Conservation (phyloP, 2,329 filamentous ascomycete species). For the Lomentospora prolificans region DNA sequence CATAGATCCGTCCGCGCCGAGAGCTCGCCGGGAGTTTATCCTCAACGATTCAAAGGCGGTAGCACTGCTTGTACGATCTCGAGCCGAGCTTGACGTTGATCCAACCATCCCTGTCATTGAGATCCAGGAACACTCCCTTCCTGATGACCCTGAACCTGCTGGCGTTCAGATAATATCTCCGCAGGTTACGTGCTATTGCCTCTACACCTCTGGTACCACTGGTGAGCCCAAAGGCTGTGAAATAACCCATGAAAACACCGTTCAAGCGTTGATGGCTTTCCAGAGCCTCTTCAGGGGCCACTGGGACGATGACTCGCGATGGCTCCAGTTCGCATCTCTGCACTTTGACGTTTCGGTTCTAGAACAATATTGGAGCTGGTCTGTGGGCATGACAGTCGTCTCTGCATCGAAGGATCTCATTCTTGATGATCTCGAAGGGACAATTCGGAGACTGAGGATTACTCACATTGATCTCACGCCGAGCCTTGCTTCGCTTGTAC, state of each 20-base stretch:
- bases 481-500: slow-evolving; percentile 68
- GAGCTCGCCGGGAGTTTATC: slow-evolving; percentile 67
- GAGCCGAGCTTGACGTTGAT: background rate
- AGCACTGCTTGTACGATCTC: slow-evolving; percentile 45
- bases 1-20: slow-evolving; percentile 64
- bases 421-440: slow-evolving; percentile 68
- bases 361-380: slow-evolving; percentile 95
- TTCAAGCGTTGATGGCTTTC: slow-evolving; percentile 85
- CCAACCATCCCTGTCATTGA: background rate
- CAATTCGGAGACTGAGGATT: slow-evolving; percentile 62
- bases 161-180: slow-evolving; percentile 14
- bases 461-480: slow-evolving; percentile 91
- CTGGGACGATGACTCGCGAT: slow-evolving; percentile 65
- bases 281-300: slow-evolving; percentile 65
- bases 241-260: slow-evolving; percentile 78
- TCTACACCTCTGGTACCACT: slow-evolving; percentile 83
- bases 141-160: background rate
- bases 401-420: slow-evolving; percentile 76
- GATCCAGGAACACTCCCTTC: background rate
- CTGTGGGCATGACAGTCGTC: slow-evolving; percentile 74
- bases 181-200: slow-evolving; percentile 63
- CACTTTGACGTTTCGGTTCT: slow-evolving; percentile 92
- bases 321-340: slow-evolving; percentile 88
- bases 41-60: slow-evolving; percentile 60
- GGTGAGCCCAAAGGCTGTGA: slow-evolving; percentile 82